Base-by-base conservation (phyloP, 805 yeast genomes). In the Starmera quercuum region DNA sequence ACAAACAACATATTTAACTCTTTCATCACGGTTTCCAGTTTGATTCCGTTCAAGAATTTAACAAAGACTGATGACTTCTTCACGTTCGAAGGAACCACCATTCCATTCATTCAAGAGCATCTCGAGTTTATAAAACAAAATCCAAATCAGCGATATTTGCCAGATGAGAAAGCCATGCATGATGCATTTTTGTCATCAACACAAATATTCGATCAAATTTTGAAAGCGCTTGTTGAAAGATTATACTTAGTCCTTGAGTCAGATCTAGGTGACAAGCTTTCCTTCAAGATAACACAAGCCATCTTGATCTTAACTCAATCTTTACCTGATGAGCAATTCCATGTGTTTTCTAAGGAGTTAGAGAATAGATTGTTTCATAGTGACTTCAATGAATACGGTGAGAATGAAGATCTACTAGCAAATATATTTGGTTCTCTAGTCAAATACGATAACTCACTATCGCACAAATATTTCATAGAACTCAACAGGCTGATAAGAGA, bases 171-270 rank as follows among this genome's bases (percentile, higher is more conserved):
- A 2, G 39, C 61, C 0, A 74, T 83, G 34, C 40, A 70, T 1
- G 56, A 53, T 3, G 86, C 95, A 0, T 68, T 83, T 35, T 66
- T 64, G 32, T 83, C 94, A 0, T 79, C 96, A 0, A 73, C 95
- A 0, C 66, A 81, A 1, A 73, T 78, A 0, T 87, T 87, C 53
- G 71, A 68, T 24, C 73, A 73, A 18, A 65, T 87, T 20, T 56
- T 83, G 3, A 64, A 63, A 20, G 56, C 68, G 3, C 72, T 85
- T 23, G 56, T 78, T 28, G 76, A 72, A 12, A 69, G 80, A 21
- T 45, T 83, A 1, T 77, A 83, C 45, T 59, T 68, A 9, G 61
- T 86, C 18, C 59, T 87, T 17, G 95, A 85, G 39, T 54, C 61
- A 11, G 68, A 64, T 37, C 33, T 64, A 18, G 59, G 53, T 17